Evolutionary conservation across 163 green algal genomes (phyloP), one percentile per base, ranked within the genome.

Genomic region (Chlamydomonas reinhardtii): DNA sequence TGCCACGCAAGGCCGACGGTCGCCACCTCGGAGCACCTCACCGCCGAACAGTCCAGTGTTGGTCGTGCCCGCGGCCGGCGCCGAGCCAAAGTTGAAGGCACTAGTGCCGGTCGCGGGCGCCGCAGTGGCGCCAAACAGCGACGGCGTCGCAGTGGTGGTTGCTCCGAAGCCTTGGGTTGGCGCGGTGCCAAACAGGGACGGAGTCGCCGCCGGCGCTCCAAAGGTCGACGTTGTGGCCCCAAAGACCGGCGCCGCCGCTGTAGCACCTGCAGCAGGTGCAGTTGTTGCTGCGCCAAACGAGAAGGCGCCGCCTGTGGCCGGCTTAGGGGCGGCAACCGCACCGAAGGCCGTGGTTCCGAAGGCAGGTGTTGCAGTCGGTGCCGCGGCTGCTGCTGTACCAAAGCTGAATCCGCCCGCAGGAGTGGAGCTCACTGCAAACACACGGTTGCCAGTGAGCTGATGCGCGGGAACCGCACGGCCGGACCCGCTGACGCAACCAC

Each of bases 61-160:
- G 11, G 76, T 48, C 4, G 75, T 61, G 12, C 69, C 66, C 5
- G 88, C 64, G 17, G 84, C n/a, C 2, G 31, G 6, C 11, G 22
- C 11, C 11, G 76, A 71, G 22, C 87, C 81, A 68, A 92, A 93
- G 3, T 86, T 59, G 2, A 83, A 84, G 12, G 89, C 82, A 4
- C 87, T 81, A n/a, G n/a, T n/a, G 70, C 91, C 92, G 15, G 88
- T 69, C 4, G 84, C 79, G 29, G 91, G 70, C 3, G 77, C n/a
- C 32, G 85, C 43, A n/a, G 64, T 39, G 27, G 71, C 52, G 20
- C 87, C 87, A 37, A 91, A 91, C 25, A 83, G 64, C 25, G 73
- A 89, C 29, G 65, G 66, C 8, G 65, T 48, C 5, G 39, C 69
- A 4, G 65, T 32, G 29, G 37, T 35, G 4, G 86, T 25, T 17